phyloP scores from a whole-genome alignment of 805 yeast genomes.

The Torulaspora delbrueckii region DNA sequence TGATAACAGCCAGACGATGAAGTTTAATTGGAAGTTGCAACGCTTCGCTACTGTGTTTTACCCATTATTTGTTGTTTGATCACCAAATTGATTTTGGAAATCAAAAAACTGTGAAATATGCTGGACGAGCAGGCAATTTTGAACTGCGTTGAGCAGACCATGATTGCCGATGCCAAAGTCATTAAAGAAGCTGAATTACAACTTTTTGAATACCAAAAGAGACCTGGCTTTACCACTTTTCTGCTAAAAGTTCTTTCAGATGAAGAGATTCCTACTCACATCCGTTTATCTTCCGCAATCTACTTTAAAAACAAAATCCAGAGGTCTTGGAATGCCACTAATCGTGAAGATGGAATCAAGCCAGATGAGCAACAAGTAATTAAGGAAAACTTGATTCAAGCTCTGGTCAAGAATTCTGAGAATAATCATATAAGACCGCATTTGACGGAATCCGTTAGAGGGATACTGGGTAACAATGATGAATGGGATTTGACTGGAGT shows the following conservation, averaged over 20 bases:
- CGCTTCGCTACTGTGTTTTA: neutral
- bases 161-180: conserved; percentile 46
- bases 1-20: neutral
- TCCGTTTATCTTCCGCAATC: conserved; percentile 59
- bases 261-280: conserved; percentile 38
- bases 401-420: conserved; percentile 42
- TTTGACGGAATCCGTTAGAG: conserved; percentile 52
- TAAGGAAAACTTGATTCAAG: conserved; percentile 49
- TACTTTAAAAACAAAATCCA: conserved; percentile 62
- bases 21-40: neutral
- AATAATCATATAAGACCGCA: conserved; percentile 49
- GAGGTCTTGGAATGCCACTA: conserved; percentile 45
- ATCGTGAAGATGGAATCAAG: conserved; percentile 32
- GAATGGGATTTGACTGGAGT: conserved; percentile 36
- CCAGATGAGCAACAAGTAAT: conserved; percentile 51
- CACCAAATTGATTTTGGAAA: neutral
- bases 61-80: neutral
- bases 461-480: conserved; percentile 44
- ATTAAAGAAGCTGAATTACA: conserved; percentile 53
- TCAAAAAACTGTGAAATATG: conserved; percentile 13
- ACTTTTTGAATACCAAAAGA: conserved; percentile 47
- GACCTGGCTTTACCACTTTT: conserved; percentile 54
- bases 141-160: conserved; percentile 48
- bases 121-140: conserved; percentile 47
- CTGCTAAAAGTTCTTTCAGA: conserved; percentile 49